Percentiles rank a stretch among this genome's conserved stretches.
Conservation (phyloP, 805 yeast genomes). For the Candida maesae region DNA sequence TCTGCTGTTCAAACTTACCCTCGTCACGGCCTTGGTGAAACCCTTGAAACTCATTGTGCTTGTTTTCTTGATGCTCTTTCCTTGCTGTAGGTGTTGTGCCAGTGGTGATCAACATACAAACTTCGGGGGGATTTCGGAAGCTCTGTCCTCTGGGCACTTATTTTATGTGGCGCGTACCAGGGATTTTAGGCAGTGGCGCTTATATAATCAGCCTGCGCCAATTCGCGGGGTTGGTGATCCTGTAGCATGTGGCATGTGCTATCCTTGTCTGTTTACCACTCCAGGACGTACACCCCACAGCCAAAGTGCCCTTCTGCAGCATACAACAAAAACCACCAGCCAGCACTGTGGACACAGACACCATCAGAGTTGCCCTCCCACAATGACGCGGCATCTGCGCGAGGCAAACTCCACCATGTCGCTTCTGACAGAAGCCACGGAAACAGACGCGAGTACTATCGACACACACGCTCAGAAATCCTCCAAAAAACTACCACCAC, state of each 20-base stretch:
- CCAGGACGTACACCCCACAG: no score
- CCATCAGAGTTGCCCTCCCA: not conserved
- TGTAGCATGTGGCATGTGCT: no score
- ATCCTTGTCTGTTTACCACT: no score
- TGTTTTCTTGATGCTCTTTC: not conserved
- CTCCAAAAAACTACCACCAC: not conserved
- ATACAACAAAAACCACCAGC: no score
- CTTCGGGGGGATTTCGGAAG: not conserved
- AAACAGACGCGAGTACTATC: slow-evolving; percentile 5
- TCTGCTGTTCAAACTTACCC: slow-evolving; percentile 34
- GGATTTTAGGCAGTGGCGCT: not conserved
- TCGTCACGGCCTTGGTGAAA: slow-evolving; percentile 67
- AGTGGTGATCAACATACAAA: not conserved
- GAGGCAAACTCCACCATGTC: slow-evolving; percentile 1
- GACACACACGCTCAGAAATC: not conserved
- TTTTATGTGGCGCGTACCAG: no score
- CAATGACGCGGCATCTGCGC: not conserved
- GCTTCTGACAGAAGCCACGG: not conserved
- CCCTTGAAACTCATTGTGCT: slow-evolving; percentile 80
- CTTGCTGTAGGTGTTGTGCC: not conserved
- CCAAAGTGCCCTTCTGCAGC: no score
- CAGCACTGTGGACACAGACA: no score
- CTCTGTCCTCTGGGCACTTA: no score
- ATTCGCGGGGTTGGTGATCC: no score
- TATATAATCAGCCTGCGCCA: not conserved